Evolutionary conservation across 805 yeast species (phyloP).

Genomic region (Novakomyces olei): DNA sequence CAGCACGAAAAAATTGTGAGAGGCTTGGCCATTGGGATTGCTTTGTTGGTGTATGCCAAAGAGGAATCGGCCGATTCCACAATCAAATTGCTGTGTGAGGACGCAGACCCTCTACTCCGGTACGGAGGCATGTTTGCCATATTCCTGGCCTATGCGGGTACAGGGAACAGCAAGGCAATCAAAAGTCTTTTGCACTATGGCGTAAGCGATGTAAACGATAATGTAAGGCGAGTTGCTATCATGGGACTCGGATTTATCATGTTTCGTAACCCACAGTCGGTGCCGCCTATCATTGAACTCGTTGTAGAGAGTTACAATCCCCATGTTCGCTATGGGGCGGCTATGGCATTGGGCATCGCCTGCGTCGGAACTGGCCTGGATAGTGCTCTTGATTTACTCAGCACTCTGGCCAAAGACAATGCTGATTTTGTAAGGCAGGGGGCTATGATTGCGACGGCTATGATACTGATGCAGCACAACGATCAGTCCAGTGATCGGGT

Average conservation of each 20-base stretch:
- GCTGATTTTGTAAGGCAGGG: conserved; percentile 97
- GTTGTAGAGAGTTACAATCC: conserved; percentile 90
- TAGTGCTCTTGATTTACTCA: conserved; percentile 77
- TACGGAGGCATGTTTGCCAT: conserved; percentile 91
- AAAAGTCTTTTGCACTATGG: conserved; percentile 74
- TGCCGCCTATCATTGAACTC: conserved; percentile 84
- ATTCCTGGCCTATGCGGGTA: conserved; percentile 91
- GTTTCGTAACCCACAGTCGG: conserved; percentile 73
- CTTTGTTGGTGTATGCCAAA: conserved; percentile 64
- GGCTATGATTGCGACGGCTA: conserved; percentile 74
- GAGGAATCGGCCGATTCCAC: conserved; percentile 57
- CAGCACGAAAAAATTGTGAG: conserved; percentile 89
- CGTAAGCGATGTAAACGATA: conserved; percentile 89
- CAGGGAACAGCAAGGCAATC: conserved; percentile 75
- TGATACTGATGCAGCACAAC: conserved; percentile 76
- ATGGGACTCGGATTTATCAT: conserved; percentile 76
- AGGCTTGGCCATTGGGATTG: conserved; percentile 77
- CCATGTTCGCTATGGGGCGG: conserved; percentile 94
- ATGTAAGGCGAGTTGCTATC: conserved; percentile 90
- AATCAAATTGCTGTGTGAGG: conserved; percentile 42
- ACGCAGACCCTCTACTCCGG: conserved; percentile 66
- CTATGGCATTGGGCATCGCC: conserved; percentile 87
- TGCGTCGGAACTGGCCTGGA: conserved; percentile 86
- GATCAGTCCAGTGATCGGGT: conserved; percentile 67
- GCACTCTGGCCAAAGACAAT: conserved; percentile 79